Conservation (phyloP, 257 asterid genomes). For the Solanum tarapatanum region DNA sequence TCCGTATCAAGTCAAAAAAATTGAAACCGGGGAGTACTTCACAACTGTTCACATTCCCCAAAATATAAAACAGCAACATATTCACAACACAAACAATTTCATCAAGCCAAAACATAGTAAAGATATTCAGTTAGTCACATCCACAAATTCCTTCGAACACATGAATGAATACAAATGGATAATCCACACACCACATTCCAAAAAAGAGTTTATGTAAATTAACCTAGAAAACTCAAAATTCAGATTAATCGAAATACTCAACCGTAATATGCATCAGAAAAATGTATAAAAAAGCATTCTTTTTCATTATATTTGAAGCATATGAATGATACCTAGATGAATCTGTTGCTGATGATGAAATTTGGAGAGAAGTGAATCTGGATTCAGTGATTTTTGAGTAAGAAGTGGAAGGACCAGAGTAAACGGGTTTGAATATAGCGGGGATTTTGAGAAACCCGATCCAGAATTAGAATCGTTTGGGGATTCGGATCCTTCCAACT, state of each 20-base stretch:
- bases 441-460: background rate
- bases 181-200: background rate
- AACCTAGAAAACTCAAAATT: background rate
- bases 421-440: background rate
- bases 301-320: background rate
- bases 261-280: background rate
- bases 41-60: background rate
- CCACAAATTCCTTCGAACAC: background rate
- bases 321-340: background rate
- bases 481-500: background rate
- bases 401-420: background rate
- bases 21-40: background rate
- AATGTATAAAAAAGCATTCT: background rate
- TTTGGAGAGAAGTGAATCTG: background rate
- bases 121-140: background rate
- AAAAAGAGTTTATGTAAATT: background rate
- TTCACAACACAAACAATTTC: background rate
- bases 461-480: background rate
- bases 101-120: background rate
- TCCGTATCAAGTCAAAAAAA: background rate
- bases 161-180: background rate
- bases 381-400: background rate
- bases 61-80: background rate
- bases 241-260: background rate
- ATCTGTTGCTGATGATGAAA: background rate